A percentile compares a stretch with the other conserved stretches of the same genome.
These are phyloP conservation scores for Didymella exigua DNA, from an alignment of 2,329 filamentous ascomycete species.

Conservation along the genomic window DNA sequence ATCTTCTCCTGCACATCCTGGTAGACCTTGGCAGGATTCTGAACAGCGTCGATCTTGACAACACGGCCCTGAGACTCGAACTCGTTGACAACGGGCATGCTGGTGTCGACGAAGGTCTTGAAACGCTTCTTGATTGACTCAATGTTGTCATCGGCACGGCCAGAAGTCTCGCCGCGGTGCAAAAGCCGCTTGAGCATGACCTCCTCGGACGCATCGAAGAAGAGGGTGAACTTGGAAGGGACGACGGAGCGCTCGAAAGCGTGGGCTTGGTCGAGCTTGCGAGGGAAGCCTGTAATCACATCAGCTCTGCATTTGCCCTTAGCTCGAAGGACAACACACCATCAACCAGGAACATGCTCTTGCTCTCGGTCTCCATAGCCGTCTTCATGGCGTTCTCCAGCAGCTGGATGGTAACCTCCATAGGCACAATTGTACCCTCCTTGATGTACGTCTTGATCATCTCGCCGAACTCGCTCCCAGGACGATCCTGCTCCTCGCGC, in stretches of 20 bases:
- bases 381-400: constrained; percentile 91
- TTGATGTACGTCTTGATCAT: constrained; percentile 94
- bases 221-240: constrained; percentile 82
- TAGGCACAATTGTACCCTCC: constrained; percentile 95
- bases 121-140: constrained; percentile 98
- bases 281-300: constrained; percentile 71
- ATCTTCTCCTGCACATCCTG: constrained; percentile 52
- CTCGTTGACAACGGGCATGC: constrained; percentile 93
- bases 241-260: constrained; percentile 93
- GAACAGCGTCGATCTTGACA: constrained; percentile 76
- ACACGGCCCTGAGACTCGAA: constrained; percentile 79
- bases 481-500: constrained; percentile 88
- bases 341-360: constrained; percentile 76
- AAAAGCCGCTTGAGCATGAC: constrained; percentile 85
- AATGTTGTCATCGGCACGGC: constrained; percentile 88
- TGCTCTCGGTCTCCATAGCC: constrained; percentile 59
- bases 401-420: constrained; percentile 94
- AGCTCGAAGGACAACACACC: constrained; percentile 44
- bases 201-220: constrained; percentile 90
- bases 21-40: constrained; percentile 69
- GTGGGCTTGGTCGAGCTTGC: constrained; percentile 95
- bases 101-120: constrained; percentile 90
- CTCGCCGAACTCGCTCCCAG: constrained; percentile 85
- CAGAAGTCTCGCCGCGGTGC: constrained; percentile 90
- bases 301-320: neutral